Evolutionary conservation across 2,329 filamentous ascomycete species (phyloP).

Genomic region (Cadophora sp.): DNA sequence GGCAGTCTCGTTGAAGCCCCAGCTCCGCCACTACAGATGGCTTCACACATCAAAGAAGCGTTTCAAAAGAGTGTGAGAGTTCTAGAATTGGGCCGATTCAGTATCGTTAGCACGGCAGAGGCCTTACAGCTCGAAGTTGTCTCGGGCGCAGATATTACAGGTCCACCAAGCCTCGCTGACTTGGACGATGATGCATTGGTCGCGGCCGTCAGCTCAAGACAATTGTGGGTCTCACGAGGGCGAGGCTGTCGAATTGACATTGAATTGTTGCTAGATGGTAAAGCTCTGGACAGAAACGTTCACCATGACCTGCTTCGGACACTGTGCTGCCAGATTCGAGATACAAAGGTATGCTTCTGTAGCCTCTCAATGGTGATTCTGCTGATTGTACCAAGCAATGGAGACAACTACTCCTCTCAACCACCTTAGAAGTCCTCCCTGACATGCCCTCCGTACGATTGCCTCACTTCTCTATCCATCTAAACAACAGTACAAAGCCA

Average conservation of each 20-base stretch:
- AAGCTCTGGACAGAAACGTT: constrained; percentile 16
- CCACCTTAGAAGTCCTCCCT: constrained; percentile 26
- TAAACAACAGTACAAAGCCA: constrained; percentile 24
- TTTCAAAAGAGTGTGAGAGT: constrained; percentile 18
- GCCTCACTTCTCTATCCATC: constrained; percentile 29
- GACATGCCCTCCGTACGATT: not conserved
- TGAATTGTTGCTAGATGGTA: constrained; percentile 31
- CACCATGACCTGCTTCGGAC: constrained; percentile 23
- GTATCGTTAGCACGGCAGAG: constrained; percentile 24
- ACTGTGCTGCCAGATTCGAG: constrained; percentile 31
- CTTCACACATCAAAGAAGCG: not conserved
- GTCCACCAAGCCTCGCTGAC: not conserved
- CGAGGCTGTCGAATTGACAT: constrained; percentile 33
- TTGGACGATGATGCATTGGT: not conserved
- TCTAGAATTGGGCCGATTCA: constrained; percentile 30
- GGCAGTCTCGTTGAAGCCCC: not conserved
- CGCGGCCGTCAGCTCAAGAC: constrained; percentile 33
- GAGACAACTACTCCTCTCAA: constrained; percentile 25
- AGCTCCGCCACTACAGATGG: not conserved
- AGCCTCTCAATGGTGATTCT: not conserved
- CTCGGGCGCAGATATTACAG: constrained; percentile 20
- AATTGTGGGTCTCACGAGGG: constrained; percentile 37
- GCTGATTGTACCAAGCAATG: constrained; percentile 27
- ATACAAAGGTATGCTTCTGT: constrained; percentile 33
- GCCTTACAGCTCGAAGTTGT: constrained; percentile 29